Conservation (phyloP, 805 yeast species). For the Barnettozyma pratensis region DNA sequence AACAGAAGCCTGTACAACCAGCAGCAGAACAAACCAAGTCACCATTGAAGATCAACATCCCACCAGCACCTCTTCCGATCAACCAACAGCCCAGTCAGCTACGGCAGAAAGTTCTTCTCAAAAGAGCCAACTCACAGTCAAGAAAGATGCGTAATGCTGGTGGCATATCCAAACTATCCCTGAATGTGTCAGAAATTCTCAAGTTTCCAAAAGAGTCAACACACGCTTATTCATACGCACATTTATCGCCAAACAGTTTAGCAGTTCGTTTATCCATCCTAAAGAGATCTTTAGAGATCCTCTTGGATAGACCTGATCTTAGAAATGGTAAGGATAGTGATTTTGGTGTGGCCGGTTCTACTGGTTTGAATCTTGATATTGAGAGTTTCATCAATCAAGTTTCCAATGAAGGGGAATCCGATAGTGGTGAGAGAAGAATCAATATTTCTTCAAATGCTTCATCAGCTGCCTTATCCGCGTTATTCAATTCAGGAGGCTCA, state of each 20-base stretch:
- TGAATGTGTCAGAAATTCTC: conserved; percentile 39
- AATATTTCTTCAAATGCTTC: conserved; percentile 34
- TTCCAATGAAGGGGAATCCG: conserved; percentile 3
- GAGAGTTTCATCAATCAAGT: conserved; percentile 22
- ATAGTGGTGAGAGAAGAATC: conserved; percentile 18
- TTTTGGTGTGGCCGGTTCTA: conserved; percentile 2
- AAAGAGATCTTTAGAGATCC: conserved; percentile 69
- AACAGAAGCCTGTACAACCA: background rate
- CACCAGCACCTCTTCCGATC: background rate
- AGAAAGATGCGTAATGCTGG: conserved; percentile 11
- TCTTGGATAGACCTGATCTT: conserved; percentile 34
- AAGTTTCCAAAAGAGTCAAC: conserved; percentile 75
- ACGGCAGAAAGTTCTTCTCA: background rate
- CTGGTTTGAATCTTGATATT: conserved; percentile 21
- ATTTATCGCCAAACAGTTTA: conserved; percentile 72
- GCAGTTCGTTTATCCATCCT: conserved; percentile 71
- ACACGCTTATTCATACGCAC: conserved; percentile 82
- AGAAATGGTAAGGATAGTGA: conserved; percentile 4
- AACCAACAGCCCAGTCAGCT: background rate
- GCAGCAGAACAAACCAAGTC: background rate
- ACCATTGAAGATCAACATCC: background rate
- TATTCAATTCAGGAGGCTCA: conserved; percentile 19
- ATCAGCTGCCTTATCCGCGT: conserved; percentile 34
- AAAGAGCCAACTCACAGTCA: background rate
- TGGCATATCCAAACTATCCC: conserved; percentile 26